Conservation (phyloP, 768 basidiomycete genomes). For the Boletus vinaceobasis region DNA sequence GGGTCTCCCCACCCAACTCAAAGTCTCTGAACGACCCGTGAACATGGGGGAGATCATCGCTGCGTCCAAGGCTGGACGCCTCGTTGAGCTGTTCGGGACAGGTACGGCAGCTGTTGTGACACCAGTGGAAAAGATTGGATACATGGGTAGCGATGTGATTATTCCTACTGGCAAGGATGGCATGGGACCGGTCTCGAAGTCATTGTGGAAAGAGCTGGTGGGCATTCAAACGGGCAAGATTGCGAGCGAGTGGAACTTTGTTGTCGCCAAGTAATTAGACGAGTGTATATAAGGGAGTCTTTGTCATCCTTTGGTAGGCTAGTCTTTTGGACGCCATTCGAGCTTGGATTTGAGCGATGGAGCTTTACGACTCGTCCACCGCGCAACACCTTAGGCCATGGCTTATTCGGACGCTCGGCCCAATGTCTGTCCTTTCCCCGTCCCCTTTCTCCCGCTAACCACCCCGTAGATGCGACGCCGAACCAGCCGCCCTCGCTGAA, state of each 20-base stretch:
- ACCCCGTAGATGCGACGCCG: slow-evolving; percentile 81
- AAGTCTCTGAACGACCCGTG: slow-evolving; percentile 65
- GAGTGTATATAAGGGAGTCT: not conserved
- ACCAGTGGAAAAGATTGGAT: slow-evolving; percentile 54
- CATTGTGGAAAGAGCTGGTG: slow-evolving; percentile 47
- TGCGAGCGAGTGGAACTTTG: slow-evolving; percentile 76
- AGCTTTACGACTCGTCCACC: slow-evolving; percentile 60
- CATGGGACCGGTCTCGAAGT: slow-evolving; percentile 64
- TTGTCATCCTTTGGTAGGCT: slow-evolving; percentile 11
- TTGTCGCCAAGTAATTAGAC: slow-evolving; percentile 27
- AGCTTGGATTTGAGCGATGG: slow-evolving; percentile 39
- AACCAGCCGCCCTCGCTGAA: slow-evolving; percentile 88
- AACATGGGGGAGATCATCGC: slow-evolving; percentile 73
- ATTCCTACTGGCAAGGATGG: slow-evolving; percentile 65
- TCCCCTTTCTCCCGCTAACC: not conserved
- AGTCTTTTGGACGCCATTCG: not conserved
- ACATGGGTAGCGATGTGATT: slow-evolving; percentile 49
- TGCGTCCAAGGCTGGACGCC: slow-evolving; percentile 38
- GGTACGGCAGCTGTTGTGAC: slow-evolving; percentile 55
- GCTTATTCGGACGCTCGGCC: slow-evolving; percentile 86
- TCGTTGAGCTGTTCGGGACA: slow-evolving; percentile 50
- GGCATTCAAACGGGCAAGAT: slow-evolving; percentile 76
- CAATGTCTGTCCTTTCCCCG: slow-evolving; percentile 54
- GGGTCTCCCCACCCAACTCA: slow-evolving; percentile 53
- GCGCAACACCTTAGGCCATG: slow-evolving; percentile 74